These are phyloP conservation scores for Apiosordaria backusii DNA, from an alignment of 495 filamentous ascomycete species.

Conservation along the genomic window DNA sequence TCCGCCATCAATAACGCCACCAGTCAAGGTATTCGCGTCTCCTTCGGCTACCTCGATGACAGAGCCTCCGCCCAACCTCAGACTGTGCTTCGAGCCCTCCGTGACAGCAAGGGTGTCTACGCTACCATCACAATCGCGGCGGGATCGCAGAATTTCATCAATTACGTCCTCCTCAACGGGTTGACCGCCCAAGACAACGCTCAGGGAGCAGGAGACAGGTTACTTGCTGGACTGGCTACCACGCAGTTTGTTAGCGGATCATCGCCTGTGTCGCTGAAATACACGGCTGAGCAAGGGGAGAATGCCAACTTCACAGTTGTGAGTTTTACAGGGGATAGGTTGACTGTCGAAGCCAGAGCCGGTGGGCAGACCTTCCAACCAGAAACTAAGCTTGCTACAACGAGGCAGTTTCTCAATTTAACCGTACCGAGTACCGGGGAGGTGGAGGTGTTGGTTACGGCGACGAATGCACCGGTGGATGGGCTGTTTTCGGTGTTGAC, in stretches of 20 bases:
- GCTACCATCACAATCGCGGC: conserved; percentile 27
- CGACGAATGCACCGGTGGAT: conserved; percentile 20
- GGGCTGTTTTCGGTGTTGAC: conserved; percentile 27
- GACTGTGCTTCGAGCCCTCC: conserved; percentile 25
- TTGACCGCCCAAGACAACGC: conserved; percentile 31
- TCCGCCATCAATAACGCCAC: conserved; percentile 30
- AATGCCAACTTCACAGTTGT: conserved; percentile 28
- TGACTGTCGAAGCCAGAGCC: conserved; percentile 17
- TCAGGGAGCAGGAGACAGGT: conserved; percentile 20
- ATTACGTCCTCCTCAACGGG: conserved; percentile 29
- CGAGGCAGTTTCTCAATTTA: conserved; percentile 15
- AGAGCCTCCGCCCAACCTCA: conserved; percentile 12
- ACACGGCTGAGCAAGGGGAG: conserved; percentile 27
- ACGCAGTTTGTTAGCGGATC: conserved; percentile 26
- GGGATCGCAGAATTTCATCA: conserved; percentile 29
- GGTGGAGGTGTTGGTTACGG: conserved; percentile 25
- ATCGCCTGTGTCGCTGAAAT: conserved; percentile 23
- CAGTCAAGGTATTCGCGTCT: conserved; percentile 30
- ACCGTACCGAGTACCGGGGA: conserved; percentile 22
- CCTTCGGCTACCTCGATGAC: conserved; percentile 32
- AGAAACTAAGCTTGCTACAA: not conserved
- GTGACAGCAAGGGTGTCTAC: conserved; percentile 32
- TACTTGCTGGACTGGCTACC: conserved; percentile 30
- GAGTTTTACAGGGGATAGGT: conserved; percentile 20
- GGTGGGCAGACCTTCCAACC: conserved; percentile 18